These are phyloP conservation scores for Fraxinus americana DNA, from an alignment of 257 asterid genomes.

Conservation along the genomic window DNA sequence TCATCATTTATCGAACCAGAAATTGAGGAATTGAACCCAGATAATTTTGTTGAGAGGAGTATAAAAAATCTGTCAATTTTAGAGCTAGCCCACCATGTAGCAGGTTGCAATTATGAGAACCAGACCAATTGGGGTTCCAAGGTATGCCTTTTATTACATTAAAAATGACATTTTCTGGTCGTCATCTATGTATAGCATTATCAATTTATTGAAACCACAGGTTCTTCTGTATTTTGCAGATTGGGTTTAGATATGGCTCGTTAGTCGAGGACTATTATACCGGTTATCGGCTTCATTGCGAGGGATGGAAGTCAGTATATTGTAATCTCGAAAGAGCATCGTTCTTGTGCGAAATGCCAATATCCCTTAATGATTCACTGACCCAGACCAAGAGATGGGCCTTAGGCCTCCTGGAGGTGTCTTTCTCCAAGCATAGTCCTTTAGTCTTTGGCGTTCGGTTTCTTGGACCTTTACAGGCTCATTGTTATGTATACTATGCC, in stretches of 20 bases:
- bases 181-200: background rate
- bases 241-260: constrained; percentile 38
- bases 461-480: constrained; percentile 12
- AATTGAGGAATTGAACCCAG: constrained; percentile 41
- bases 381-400: constrained; percentile 36
- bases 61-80: constrained; percentile 29
- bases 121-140: constrained; percentile 61
- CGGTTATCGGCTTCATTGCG: constrained; percentile 31
- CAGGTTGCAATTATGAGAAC: constrained; percentile 60
- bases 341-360: constrained; percentile 36
- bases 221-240: constrained; percentile 13
- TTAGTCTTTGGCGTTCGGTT: constrained; percentile 24
- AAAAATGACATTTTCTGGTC: background rate
- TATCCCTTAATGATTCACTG: constrained; percentile 26
- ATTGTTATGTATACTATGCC: constrained; percentile 21
- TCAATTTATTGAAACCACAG: background rate
- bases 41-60: constrained; percentile 30
- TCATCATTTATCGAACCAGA: constrained; percentile 36
- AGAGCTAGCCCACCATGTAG: constrained; percentile 52
- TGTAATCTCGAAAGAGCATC: constrained; percentile 33
- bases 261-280: constrained; percentile 42
- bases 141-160: constrained; percentile 25
- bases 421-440: constrained; percentile 31
- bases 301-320: constrained; percentile 37
- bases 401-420: constrained; percentile 30